phyloP scores from a whole-genome alignment of 2,329 filamentous ascomycete species.

The Sporothrix brunneoviolacea region DNA sequence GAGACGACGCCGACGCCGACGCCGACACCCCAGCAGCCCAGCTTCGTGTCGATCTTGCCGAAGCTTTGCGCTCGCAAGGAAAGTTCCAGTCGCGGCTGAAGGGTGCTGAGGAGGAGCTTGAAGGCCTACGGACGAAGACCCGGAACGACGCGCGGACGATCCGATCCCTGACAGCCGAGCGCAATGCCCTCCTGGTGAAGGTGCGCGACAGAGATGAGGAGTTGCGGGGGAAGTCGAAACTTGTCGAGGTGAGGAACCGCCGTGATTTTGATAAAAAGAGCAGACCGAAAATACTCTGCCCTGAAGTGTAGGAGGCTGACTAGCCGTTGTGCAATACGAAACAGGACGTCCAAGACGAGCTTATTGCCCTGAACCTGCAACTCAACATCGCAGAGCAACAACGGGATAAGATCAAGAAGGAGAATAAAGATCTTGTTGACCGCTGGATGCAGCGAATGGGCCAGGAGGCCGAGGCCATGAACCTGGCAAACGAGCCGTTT shows the following conservation, averaged over 20 bases:
- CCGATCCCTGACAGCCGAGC: conserved; percentile 54
- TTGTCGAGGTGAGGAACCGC: conserved; percentile 56
- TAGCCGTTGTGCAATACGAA: conserved; percentile 6
- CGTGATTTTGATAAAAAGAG: no score
- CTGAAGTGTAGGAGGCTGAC: background rate
- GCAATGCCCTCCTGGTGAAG: conserved; percentile 54
- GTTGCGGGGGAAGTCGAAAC: conserved; percentile 71
- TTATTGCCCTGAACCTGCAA: conserved; percentile 80
- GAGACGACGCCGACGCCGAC: conserved; percentile 9
- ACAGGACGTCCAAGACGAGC: conserved; percentile 83
- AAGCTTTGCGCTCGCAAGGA: conserved; percentile 67
- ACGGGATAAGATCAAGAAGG: conserved; percentile 62
- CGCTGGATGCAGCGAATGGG: conserved; percentile 88
- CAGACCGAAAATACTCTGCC: no score
- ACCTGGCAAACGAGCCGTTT: conserved; percentile 51
- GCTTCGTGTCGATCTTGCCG: conserved; percentile 63
- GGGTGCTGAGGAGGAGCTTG: conserved; percentile 52
- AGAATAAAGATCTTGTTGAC: conserved; percentile 84
- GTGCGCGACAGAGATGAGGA: conserved; percentile 81
- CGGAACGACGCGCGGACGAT: conserved; percentile 57
- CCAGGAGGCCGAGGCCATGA: conserved; percentile 82
- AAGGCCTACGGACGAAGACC: conserved; percentile 52
- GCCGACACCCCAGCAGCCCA: conserved; percentile 37
- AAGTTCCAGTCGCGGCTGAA: conserved; percentile 60
- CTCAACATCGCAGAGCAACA: conserved; percentile 78